A percentile compares a stretch with the other conserved stretches of the same genome.
phyloP scores from a whole-genome alignment of 345 rosid genomes.

The Durio zibethinus region DNA sequence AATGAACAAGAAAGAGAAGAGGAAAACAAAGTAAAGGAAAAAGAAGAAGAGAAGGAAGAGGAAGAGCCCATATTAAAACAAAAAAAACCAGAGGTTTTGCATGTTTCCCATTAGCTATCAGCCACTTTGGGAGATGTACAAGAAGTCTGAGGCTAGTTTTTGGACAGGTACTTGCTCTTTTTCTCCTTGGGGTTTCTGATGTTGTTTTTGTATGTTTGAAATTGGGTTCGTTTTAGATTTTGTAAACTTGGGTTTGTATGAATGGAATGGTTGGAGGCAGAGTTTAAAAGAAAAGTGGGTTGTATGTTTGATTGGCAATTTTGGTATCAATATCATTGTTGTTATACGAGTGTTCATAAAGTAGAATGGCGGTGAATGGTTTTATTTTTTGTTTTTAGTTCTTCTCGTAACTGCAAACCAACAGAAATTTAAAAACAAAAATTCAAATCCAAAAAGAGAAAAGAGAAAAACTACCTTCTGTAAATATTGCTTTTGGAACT shows the following conservation, averaged over 20 bases:
- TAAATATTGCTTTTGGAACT: not conserved
- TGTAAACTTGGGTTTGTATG: not conserved
- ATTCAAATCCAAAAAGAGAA: not conserved
- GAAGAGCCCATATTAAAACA: conserved; percentile 68
- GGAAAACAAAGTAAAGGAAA: conserved; percentile 7
- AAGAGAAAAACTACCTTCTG: not conserved
- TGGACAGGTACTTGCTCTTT: conserved; percentile 60
- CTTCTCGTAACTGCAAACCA: too few species aligned
- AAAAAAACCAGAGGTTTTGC: conserved; percentile 78
- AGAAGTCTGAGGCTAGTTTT: conserved; percentile 90
- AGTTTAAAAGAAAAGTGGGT: not conserved
- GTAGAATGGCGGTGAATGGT: not conserved
- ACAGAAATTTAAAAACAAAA: too few species aligned
- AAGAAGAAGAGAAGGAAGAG: conserved; percentile 21
- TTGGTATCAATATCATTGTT: not conserved
- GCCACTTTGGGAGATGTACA: conserved; percentile 92
- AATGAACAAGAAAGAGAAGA: conserved; percentile 14
- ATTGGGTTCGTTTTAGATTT: conserved; percentile 7
- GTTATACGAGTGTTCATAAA: not conserved
- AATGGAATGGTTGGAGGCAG: not conserved
- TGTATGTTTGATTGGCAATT: not conserved
- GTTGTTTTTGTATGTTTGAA: not conserved
- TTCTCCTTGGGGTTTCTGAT: not conserved
- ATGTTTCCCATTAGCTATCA: conserved; percentile 83
- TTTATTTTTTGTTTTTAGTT: not conserved